phyloP scores from a whole-genome alignment of 805 yeast genomes.

The Kuraishia floccosa region DNA sequence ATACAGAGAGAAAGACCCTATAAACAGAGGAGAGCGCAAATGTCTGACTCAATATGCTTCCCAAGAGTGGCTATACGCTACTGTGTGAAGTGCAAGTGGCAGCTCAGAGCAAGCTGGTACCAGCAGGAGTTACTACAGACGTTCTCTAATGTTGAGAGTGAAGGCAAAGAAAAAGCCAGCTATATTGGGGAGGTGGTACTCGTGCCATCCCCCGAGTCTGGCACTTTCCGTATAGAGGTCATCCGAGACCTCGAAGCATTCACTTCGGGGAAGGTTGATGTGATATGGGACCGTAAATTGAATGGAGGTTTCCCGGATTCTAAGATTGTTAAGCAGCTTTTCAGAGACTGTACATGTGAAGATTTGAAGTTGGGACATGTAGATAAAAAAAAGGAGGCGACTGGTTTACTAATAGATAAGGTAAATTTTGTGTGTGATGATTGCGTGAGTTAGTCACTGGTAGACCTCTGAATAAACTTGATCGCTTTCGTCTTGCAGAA shows the following conservation, averaged over 20 bases:
- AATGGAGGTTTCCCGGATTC: conserved; percentile 83
- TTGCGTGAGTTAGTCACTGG: too few relatives aligned
- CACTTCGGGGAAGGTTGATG: conserved; percentile 16
- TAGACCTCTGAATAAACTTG: too few relatives aligned
- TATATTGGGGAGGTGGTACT: conserved; percentile 41
- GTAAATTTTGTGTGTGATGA: too few relatives aligned
- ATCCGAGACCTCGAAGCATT: conserved; percentile 11
- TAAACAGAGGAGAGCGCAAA: too few relatives aligned
- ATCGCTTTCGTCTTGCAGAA: too few relatives aligned
- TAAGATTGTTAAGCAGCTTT: conserved; percentile 58
- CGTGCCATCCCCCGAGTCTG: conserved; percentile 33
- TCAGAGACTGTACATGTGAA: conserved; percentile 51
- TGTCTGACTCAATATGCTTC: too few relatives aligned
- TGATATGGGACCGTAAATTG: conserved; percentile 49
- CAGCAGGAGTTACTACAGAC: conserved; percentile 79
- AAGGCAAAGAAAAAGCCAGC: conserved; percentile 30
- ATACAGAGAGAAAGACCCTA: too few relatives aligned
- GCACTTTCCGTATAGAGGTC: conserved; percentile 50
- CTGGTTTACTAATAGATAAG: too few relatives aligned
- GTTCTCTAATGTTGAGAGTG: conserved; percentile 25
- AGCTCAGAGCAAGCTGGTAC: conserved; percentile 81
- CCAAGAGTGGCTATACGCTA: conserved; percentile 33
- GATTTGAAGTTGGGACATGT: conserved; percentile 50
- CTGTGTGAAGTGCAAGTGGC: conserved; percentile 85
- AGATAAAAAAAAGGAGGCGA: conserved; percentile 21